Base-by-base conservation (phyloP, 148 eudicot species). In the Cornus suecica region DNA sequence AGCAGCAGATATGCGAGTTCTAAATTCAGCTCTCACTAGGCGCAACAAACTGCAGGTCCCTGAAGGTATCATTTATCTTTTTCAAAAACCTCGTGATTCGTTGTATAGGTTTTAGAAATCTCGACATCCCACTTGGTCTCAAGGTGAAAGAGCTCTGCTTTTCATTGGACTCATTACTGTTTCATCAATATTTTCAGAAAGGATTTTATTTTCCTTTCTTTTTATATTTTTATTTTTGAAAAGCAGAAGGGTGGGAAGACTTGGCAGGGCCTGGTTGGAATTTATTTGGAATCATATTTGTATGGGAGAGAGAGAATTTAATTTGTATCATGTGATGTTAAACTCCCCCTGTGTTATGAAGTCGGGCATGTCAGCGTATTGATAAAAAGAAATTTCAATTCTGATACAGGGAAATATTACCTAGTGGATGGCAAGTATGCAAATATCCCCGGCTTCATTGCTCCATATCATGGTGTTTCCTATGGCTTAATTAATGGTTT, bases 371-470 rank as follows among this genome's bases (percentile, higher is more conserved):
- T 48, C 62, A 1, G 62, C 23, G 1, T 20, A 6, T 20, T 18
- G 18, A 58, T 5, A 41, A 32, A 30, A 23, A 26, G 25, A 41
- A 71, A 28, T 15, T 10, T 45, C 10, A 30, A 2, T 28, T 15
- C 10, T 56, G 66, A 37, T 73, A 72, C 75, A 85, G 88, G 88
- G 37, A 85, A 80, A 82, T 82, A 74, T 61, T 83, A 82, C 79
- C 71, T 85, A 48, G 86, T 80, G 67, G 86, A 85, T 62, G 48
- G 66, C 31, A 78, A 78, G 65, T 85, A 82, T 72, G 75, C 86
- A 37, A 85, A 85, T 72, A 73, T 83, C 61, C 83, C 85, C 15
- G 85, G 88, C 10, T 85, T 85, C 65, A 31, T 85, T 54, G 85
- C 88, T 75, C 88, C 86, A 6, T 85, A 82, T 75, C 62, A 58